Evolutionary conservation across 371 early-diverging fungal species (phyloP).

Genomic region (Mucor sp.): DNA sequence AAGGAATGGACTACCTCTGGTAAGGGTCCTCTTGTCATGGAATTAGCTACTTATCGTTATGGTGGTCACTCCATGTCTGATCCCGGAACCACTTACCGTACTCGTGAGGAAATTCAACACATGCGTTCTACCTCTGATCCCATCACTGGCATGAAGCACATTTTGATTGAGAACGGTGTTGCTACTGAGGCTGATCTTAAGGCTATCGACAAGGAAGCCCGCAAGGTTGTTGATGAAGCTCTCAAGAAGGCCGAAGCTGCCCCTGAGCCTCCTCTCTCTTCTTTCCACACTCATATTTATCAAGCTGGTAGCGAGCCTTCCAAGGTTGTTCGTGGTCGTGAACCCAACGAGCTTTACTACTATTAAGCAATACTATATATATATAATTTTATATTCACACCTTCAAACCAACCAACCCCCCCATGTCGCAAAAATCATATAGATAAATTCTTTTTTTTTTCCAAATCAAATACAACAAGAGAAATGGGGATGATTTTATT

Average conservation of each 20-base stretch:
- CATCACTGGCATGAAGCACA: slow-evolving; percentile 88
- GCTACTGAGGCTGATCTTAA: slow-evolving; percentile 90
- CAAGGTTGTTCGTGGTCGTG: slow-evolving; percentile 75
- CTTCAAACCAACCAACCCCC: not conserved
- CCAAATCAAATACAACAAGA: not conserved
- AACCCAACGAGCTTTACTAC: slow-evolving; percentile 69
- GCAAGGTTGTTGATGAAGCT: slow-evolving; percentile 85
- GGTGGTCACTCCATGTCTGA: slow-evolving; percentile 99
- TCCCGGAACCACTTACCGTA: slow-evolving; percentile 98
- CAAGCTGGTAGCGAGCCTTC: slow-evolving; percentile 73
- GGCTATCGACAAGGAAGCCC: slow-evolving; percentile 90
- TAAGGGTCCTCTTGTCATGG: slow-evolving; percentile 96
- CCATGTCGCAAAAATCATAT: not conserved
- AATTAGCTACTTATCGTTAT: slow-evolving; percentile 98
- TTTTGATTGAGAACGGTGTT: slow-evolving; percentile 70
- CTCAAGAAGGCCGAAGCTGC: slow-evolving; percentile 83
- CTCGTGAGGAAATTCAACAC: slow-evolving; percentile 97
- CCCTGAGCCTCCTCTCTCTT: slow-evolving; percentile 75
- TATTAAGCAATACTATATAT: slow-evolving; percentile 2
- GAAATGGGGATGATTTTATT: not conserved
- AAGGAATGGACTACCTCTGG: slow-evolving; percentile 82
- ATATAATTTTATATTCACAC: not conserved
- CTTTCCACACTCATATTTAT: slow-evolving; percentile 88
- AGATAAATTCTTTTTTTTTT: not conserved
- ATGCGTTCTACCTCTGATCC: slow-evolving; percentile 95